Percentiles rank a stretch among this genome's conserved stretches.
These are phyloP conservation scores for Syzygium oleosum DNA, from an alignment of 345 rosid genomes.

Conservation along the genomic window DNA sequence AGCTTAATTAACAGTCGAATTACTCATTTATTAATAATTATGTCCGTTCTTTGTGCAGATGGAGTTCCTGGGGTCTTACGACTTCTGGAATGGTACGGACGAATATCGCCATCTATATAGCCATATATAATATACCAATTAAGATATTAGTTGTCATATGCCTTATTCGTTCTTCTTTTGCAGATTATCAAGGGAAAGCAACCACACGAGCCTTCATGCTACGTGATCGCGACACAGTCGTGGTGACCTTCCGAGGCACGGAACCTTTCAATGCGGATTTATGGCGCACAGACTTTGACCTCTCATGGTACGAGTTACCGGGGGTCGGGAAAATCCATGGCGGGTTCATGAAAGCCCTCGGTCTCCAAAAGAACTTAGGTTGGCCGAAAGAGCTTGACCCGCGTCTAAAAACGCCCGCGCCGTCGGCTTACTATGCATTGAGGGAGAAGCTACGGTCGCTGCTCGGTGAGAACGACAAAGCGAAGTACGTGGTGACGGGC, in stretches of 20 bases:
- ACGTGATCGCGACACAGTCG: conserved; percentile 13
- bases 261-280: conserved; percentile 28
- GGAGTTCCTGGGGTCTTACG: conserved; percentile 43
- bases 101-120: neutral
- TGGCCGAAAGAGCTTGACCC: neutral
- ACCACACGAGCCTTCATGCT: conserved; percentile 28
- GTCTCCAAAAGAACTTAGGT: conserved; percentile 11
- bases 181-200: conserved; percentile 15
- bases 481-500: conserved; percentile 55
- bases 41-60: conserved; percentile 19
- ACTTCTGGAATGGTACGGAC: conserved; percentile 64
- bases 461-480: conserved; percentile 3
- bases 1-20: neutral
- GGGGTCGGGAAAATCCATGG: conserved; percentile 39
- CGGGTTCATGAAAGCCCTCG: conserved; percentile 63
- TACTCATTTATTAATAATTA: neutral
- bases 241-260: conserved; percentile 45
- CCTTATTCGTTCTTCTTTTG: neutral
- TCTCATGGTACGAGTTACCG: conserved; percentile 34
- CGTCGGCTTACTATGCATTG: conserved; percentile 45
- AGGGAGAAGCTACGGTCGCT: conserved; percentile 26
- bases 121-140: neutral
- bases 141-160: neutral
- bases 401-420: neutral
- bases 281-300: conserved; percentile 31